These are phyloP conservation scores for Dioscorea cayenensis DNA, from an alignment of 116 monocot genomes.

Conservation along the genomic window DNA sequence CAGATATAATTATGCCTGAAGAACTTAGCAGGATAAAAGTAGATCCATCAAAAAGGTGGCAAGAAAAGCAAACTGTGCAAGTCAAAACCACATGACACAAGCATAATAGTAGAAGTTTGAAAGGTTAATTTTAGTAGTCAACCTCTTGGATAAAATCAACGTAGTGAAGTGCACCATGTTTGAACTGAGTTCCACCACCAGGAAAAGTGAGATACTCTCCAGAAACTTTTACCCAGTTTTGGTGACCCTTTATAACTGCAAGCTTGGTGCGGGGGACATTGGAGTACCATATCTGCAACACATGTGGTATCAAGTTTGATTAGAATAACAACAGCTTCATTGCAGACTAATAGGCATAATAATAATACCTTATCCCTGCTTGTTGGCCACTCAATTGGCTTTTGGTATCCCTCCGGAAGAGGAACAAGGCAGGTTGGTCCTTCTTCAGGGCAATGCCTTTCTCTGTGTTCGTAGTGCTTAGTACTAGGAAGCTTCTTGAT, in stretches of 20 bases:
- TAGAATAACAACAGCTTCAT: not conserved
- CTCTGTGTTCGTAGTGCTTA: slow-evolving; percentile 62
- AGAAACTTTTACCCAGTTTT: slow-evolving; percentile 64
- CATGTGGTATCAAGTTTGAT: slow-evolving; percentile 10
- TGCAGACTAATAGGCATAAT: not conserved
- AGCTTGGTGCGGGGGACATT: slow-evolving; percentile 71
- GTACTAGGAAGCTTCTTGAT: slow-evolving; percentile 40
- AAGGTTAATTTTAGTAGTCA: not conserved
- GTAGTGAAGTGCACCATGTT: slow-evolving; percentile 50
- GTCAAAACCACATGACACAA: not conserved
- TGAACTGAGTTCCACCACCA: slow-evolving; percentile 73
- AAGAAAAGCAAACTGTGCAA: not conserved
- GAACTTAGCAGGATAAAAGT: no score
- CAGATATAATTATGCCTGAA: not conserved
- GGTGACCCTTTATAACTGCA: slow-evolving; percentile 49
- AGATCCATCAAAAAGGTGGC: not conserved
- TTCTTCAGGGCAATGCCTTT: slow-evolving; percentile 60
- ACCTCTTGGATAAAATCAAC: slow-evolving; percentile 59
- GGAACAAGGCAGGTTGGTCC: slow-evolving; percentile 55
- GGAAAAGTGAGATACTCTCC: slow-evolving; percentile 66
- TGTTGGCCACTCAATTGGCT: slow-evolving; percentile 45
- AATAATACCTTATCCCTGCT: slow-evolving; percentile 51
- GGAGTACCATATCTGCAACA: slow-evolving; percentile 47
- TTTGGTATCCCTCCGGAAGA: slow-evolving; percentile 55
- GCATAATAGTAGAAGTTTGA: not conserved